Base-by-base conservation (phyloP, 192 early-diverging fungal genomes). In the Polychytrium aggregatum region DNA sequence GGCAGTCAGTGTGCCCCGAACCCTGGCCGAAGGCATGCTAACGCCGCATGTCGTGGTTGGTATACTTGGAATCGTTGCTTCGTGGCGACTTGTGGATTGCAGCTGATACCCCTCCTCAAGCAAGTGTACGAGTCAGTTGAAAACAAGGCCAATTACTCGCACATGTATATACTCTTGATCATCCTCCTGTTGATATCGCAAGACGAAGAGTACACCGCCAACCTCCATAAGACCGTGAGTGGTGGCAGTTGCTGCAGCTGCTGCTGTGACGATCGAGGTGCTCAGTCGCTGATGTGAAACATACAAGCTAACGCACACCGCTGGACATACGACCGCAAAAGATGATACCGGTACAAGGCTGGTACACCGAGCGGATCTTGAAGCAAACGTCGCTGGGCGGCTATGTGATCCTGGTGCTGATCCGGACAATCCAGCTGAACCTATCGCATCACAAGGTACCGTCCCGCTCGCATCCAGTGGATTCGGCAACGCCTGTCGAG, bases 321-420 rank as follows among this genome's bases (percentile, higher is more conserved):
- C n/a, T n/a, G n/a, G n/a, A n/a, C n/a, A n/a, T n/a, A n/a, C n/a
- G n/a, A n/a, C n/a, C n/a, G n/a, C n/a, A n/a, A n/a, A n/a, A n/a
- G n/a, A n/a, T n/a, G n/a, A n/a, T n/a, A n/a, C n/a, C n/a, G n/a
- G n/a, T n/a, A n/a, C n/a, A 73, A 22, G 46, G 76, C 8, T 87
- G 84, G 84, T 84, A 82, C 54, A 83, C 80, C 16, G 83, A 87
- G 43, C 54, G 82, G 18, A 57, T 79, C 6, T 38, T 87, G 17
- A 81, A 78, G 45, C 63, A 68, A 11, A 53, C 83, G 18, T 80
- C 84, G 4, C 49, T 87, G 13, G 82, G 84, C 24, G 82, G 83
- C 1, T 53, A 85, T n/a, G 52, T 64, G 21, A 63, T 73, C 1
- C 64, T 85, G 5, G 81, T 87, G 9, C 39, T 87, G 14, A 77